Conservation (phyloP, 2,329 filamentous ascomycete genomes). For the Coniochaeta sp. region DNA sequence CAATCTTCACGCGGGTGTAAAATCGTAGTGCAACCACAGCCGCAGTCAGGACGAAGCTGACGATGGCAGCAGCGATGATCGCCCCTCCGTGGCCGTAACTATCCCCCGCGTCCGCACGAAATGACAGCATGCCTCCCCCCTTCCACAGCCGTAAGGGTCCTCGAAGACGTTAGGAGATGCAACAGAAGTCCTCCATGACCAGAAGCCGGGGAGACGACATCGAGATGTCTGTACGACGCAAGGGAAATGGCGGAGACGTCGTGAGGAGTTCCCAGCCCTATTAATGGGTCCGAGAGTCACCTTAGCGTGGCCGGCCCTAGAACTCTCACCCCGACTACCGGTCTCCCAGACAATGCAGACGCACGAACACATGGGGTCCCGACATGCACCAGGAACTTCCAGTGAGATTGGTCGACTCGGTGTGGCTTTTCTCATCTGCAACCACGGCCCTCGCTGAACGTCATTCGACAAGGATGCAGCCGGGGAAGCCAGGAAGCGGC, state of each 20-base stretch:
- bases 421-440: too few species aligned
- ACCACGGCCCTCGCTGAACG: not conserved
- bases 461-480: not conserved
- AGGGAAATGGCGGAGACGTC: too few species aligned
- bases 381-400: not conserved
- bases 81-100: not conserved
- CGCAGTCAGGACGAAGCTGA: not conserved
- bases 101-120: not conserved
- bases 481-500: not conserved
- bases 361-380: not conserved
- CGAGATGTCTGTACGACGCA: too few species aligned
- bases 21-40: conserved; percentile 21
- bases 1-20: conserved; percentile 25
- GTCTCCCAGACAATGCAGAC: too few species aligned
- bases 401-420: not conserved
- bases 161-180: not conserved
- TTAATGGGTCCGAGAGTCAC: too few species aligned
- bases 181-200: not conserved
- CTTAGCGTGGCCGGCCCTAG: too few species aligned
- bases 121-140: not conserved
- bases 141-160: not conserved
- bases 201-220: too few species aligned
- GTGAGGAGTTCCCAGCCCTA: too few species aligned
- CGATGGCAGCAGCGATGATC: not conserved
- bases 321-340: too few species aligned